These are phyloP conservation scores for Ilex asprella DNA, from an alignment of 257 asterid genomes.

Conservation along the genomic window DNA sequence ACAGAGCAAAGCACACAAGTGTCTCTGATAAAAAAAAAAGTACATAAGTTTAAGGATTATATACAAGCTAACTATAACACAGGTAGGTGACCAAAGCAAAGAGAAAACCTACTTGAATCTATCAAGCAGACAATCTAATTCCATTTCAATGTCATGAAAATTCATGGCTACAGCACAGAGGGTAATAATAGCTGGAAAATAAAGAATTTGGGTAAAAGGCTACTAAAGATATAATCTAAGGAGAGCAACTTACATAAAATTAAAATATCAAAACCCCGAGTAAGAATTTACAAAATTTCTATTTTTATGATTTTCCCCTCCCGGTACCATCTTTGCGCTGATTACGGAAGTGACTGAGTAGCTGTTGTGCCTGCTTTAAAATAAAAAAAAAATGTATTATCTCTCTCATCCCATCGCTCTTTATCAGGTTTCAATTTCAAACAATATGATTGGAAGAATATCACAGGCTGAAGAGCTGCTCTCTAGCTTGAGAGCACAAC, in stretches of 20 bases:
- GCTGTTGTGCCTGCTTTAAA: slow-evolving; percentile 79
- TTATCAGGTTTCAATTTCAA: neutral
- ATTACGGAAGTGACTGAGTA: slow-evolving; percentile 88
- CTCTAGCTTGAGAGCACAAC: neutral
- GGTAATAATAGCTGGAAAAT: too few species aligned
- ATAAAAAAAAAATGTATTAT: slow-evolving; percentile 7
- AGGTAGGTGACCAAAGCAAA: too few species aligned
- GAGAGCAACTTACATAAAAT: slow-evolving; percentile 17
- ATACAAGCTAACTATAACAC: too few species aligned
- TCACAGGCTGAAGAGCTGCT: neutral
- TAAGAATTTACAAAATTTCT: neutral
- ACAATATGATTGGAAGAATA: neutral
- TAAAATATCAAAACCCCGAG: slow-evolving; percentile 9
- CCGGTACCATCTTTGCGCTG: slow-evolving; percentile 57
- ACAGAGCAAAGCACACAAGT: too few species aligned
- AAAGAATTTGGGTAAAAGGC: too few species aligned
- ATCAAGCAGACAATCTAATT: too few species aligned
- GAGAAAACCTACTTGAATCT: too few species aligned
- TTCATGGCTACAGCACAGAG: too few species aligned
- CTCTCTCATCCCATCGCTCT: neutral
- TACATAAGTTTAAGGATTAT: too few species aligned
- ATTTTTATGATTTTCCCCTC: slow-evolving; percentile 56
- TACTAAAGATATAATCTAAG: too few species aligned
- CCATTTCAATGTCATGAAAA: too few species aligned
- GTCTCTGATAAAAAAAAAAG: too few species aligned